Base-by-base conservation (phyloP, 139 green algal genomes). In the Trebouxia sp. region DNA sequence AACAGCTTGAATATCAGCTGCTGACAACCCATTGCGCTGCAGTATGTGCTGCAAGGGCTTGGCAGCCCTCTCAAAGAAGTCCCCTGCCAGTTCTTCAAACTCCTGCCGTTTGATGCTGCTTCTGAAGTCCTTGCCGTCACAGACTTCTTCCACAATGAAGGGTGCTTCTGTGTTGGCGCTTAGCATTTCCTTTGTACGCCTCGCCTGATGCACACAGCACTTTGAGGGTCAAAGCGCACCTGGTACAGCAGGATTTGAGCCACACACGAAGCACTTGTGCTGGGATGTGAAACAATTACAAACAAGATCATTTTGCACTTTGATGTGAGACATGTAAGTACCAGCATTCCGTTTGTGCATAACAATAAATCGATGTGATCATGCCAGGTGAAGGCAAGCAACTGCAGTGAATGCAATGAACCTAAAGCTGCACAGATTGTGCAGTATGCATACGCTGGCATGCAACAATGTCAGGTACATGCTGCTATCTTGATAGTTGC, bases 131-230 rank as follows among this genome's bases (percentile, higher is more conserved):
- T 81, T 82, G 50, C 95, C 95, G 17, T 95, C 87, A 37, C 92
- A 84, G 41, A 99, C 84, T 79, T 96, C 93, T 85, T 99, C 97
- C 37, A 98, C 94, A 37, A 78, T 91, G 58, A 98, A 80, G 30
- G 94, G 94, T 11, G 96, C 96, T 32, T 90, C 90, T 17, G 70
- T 92, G 89, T 99, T 99, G 84, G 97, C 97, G 32, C 88, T 96
- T 43, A 99, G 92, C 15, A 99, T 90, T 81, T 99, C 93, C 89
- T 99, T 99, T 26, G 94, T 98, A 66, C 93, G 91, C 42, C 93
- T 91, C 24, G 95, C 90, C 86, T 95, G 83, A 58, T 0, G 45
- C 6, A 41, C 28, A 43, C 32, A 75, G 28, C 50, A 58, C 50
- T 58, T 17, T 58, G 50, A 22, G 50, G 26, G 50, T 17, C 50